A percentile compares a stretch with the other conserved stretches of the same genome.
Evolutionary conservation across 2,329 filamentous ascomycete genomes (phyloP).

Genomic region (Ambrosiella beaveri): DNA sequence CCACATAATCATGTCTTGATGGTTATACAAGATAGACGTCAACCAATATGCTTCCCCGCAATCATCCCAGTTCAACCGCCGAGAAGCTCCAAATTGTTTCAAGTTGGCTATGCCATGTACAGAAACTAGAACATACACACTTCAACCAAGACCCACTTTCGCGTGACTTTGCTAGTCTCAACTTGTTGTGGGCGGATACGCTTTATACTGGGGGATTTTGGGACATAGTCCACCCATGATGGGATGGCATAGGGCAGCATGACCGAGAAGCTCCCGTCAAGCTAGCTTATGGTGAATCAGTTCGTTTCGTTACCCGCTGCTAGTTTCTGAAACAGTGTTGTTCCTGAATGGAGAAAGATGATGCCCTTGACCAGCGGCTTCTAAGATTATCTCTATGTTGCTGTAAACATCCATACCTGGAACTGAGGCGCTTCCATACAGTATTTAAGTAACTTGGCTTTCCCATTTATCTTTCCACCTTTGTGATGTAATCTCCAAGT

Average conservation of each 20-base stretch:
- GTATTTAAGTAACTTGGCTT: not conserved
- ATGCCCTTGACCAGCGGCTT: slow-evolving; percentile 1
- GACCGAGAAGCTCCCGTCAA: no score
- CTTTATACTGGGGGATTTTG: no score
- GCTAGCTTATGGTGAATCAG: not conserved
- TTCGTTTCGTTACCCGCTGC: not conserved
- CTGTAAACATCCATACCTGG: not conserved
- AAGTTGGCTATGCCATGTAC: not conserved
- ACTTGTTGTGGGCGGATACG: no score
- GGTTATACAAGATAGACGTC: not conserved
- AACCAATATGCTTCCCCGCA: not conserved
- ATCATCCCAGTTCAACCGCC: slow-evolving; percentile 1
- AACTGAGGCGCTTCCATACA: not conserved
- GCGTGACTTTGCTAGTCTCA: not conserved
- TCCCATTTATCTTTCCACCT: not conserved
- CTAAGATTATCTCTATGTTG: not conserved
- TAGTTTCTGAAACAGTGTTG: not conserved
- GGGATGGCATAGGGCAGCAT: no score
- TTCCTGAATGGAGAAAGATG: not conserved
- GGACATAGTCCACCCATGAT: no score
- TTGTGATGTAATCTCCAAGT: not conserved
- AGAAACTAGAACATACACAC: not conserved
- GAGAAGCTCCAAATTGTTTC: not conserved
- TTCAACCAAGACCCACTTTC: not conserved
- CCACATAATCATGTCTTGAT: not conserved